Conservation (phyloP, 2,329 filamentous ascomycete species). For the Chaetomium olivaceum region DNA sequence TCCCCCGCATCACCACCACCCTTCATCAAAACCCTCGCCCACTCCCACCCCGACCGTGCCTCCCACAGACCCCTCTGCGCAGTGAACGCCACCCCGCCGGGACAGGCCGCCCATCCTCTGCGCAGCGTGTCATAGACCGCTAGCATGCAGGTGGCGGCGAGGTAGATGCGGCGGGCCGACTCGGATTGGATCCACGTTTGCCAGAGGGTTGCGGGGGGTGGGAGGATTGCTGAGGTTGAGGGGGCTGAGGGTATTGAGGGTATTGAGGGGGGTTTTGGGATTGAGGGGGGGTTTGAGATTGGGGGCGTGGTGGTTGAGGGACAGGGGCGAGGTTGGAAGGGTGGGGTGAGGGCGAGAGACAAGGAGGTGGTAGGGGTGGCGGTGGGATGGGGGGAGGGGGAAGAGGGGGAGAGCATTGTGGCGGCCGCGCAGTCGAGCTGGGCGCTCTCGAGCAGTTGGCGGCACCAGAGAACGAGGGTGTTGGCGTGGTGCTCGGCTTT, state of each 20-base stretch:
- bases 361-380: background rate
- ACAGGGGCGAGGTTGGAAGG: too few species aligned
- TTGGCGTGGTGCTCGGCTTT: conserved; percentile 37
- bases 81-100: background rate
- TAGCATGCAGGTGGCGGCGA: background rate
- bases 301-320: background rate
- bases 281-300: too few species aligned
- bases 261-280: background rate
- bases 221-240: background rate
- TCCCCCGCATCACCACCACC: too few species aligned
- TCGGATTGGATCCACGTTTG: conserved; percentile 5
- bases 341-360: background rate
- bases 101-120: background rate
- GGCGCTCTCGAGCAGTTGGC: conserved; percentile 5
- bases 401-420: background rate
- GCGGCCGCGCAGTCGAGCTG: conserved; percentile 4
- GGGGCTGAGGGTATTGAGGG: background rate
- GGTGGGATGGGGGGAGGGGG: background rate
- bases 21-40: background rate
- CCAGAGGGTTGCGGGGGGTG: background rate
- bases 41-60: background rate
- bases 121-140: background rate
- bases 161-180: conserved; percentile 6
- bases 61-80: conserved; percentile 8
- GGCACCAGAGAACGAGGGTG: background rate